These are phyloP conservation scores for Acer yangbiense DNA, from an alignment of 345 rosid genomes.

Conservation along the genomic window DNA sequence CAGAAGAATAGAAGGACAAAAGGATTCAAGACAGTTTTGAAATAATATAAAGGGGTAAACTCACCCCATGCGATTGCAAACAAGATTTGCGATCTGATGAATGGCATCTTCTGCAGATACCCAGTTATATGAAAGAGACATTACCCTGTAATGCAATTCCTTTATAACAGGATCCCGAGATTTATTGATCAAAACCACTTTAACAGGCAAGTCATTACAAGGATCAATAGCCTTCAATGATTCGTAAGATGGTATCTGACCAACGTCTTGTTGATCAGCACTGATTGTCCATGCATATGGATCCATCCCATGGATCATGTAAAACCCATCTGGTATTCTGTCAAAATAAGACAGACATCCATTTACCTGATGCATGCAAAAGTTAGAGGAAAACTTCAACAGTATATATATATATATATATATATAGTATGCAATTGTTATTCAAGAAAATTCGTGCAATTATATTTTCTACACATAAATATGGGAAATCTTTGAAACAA, in stretches of 20 bases:
- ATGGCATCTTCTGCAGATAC: slow-evolving; percentile 39
- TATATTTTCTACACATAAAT: background rate
- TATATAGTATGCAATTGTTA: background rate
- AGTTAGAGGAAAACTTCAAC: slow-evolving; percentile 3
- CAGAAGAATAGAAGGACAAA: slow-evolving; percentile 4
- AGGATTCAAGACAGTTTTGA: slow-evolving; percentile 1
- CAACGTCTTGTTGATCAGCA: slow-evolving; percentile 40
- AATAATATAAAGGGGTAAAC: slow-evolving; percentile 14
- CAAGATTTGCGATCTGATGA: slow-evolving; percentile 48
- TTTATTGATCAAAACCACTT: slow-evolving; percentile 45
- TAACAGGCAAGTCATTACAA: slow-evolving; percentile 34
- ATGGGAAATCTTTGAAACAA: background rate
- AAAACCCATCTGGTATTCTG: slow-evolving; percentile 58
- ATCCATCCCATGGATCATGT: slow-evolving; percentile 51
- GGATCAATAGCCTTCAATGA: slow-evolving; percentile 44
- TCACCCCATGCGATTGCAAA: slow-evolving; percentile 52
- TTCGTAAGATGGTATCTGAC: slow-evolving; percentile 46
- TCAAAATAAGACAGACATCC: slow-evolving; percentile 52
- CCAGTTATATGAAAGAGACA: slow-evolving; percentile 29
- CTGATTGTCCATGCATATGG: slow-evolving; percentile 52
- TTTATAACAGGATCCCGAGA: slow-evolving; percentile 40
- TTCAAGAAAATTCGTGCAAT: background rate
- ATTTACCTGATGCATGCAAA: slow-evolving; percentile 41
- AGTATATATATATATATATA: background rate
- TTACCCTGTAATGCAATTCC: slow-evolving; percentile 43